Evolutionary conservation across 2,329 filamentous ascomycete species (phyloP).

Genomic region (Trichoderma sp.): DNA sequence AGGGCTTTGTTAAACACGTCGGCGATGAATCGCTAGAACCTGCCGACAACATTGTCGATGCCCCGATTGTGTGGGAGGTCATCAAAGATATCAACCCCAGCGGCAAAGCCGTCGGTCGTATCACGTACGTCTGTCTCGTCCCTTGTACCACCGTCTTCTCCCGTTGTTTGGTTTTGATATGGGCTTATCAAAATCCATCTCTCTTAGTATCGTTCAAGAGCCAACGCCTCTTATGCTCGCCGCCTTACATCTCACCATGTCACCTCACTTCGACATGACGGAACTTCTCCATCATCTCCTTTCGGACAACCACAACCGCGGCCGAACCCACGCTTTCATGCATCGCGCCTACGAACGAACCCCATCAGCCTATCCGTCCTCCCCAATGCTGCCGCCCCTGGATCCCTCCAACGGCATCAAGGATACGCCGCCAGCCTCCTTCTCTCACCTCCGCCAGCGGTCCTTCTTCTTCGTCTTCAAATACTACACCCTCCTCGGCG

Average conservation of each 20-base stretch:
- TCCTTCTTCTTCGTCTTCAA: constrained; percentile 63
- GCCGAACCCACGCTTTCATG: constrained; percentile 47
- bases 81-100: constrained; percentile 38
- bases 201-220: constrained; percentile 53
- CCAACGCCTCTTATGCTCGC: constrained; percentile 59
- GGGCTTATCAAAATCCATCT: constrained; percentile 28
- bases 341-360: constrained; percentile 44
- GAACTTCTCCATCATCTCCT: constrained; percentile 56
- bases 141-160: neutral
- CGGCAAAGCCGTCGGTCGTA: constrained; percentile 50
- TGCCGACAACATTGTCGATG: constrained; percentile 35
- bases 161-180: neutral
- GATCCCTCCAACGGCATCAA: constrained; percentile 10
- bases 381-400: constrained; percentile 19
- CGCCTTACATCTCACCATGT: constrained; percentile 56
- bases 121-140: constrained; percentile 49
- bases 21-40: constrained; percentile 27
- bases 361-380: constrained; percentile 22
- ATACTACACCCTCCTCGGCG: constrained; percentile 59
- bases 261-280: constrained; percentile 58
- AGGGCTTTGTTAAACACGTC: constrained; percentile 27
- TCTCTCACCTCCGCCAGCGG: constrained; percentile 45
- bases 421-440: constrained; percentile 20
- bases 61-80: constrained; percentile 41
- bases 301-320: constrained; percentile 42